Percentiles rank a stretch among this genome's conserved stretches.
Conservation (phyloP, 116 monocot species). For the Zostera marina region DNA sequence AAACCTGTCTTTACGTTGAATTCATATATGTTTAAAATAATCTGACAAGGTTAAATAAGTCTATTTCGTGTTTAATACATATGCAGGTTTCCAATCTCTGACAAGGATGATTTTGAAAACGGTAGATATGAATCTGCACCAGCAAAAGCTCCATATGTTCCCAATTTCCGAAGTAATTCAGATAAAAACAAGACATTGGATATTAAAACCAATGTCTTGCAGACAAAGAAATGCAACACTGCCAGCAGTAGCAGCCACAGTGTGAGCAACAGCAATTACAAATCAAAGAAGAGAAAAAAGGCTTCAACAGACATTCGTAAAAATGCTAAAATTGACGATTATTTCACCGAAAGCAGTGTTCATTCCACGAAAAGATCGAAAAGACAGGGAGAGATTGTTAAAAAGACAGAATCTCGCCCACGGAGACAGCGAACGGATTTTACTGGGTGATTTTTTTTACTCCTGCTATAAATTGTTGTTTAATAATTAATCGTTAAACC, state of each 20-base stretch:
- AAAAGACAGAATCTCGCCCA: neutral
- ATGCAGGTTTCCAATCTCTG: slow-evolving; percentile 58
- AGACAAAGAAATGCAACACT: slow-evolving; percentile 21
- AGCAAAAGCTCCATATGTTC: slow-evolving; percentile 34
- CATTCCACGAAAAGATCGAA: slow-evolving; percentile 41
- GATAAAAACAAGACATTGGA: slow-evolving; percentile 21
- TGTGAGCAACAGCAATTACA: slow-evolving; percentile 19
- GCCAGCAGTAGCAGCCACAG: slow-evolving; percentile 25
- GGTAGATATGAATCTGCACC: slow-evolving; percentile 27
- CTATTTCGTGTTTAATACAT: neutral
- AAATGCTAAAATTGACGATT: slow-evolving; percentile 22
- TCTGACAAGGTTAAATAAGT: too few relatives aligned
- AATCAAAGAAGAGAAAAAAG: slow-evolving; percentile 40
- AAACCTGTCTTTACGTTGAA: neutral
- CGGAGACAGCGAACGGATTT: too few relatives aligned
- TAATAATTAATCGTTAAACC: too few relatives aligned
- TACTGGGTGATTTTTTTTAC: too few relatives aligned
- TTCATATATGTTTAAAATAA: too few relatives aligned
- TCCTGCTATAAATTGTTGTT: too few relatives aligned
- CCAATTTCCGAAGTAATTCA: slow-evolving; percentile 10
- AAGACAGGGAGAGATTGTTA: slow-evolving; percentile 10
- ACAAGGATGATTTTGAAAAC: slow-evolving; percentile 23
- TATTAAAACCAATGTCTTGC: slow-evolving; percentile 32
- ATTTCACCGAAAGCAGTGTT: slow-evolving; percentile 21
- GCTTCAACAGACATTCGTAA: slow-evolving; percentile 10